Conservation (phyloP, 2,329 filamentous ascomycete genomes). For the Penicillium sp. region DNA sequence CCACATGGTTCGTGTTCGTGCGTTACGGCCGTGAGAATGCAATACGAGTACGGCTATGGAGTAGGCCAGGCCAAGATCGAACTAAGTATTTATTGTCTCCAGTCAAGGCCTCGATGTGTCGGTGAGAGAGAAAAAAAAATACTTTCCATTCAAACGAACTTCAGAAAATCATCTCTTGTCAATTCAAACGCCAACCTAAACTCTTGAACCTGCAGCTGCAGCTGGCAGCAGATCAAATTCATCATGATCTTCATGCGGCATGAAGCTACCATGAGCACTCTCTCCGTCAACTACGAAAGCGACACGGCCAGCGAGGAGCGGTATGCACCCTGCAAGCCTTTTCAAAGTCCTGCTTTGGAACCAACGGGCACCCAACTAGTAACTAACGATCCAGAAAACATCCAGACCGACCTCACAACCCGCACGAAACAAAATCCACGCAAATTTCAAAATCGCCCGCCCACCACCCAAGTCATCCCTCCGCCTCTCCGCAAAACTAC, state of each 20-base stretch:
- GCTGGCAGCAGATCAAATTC: neutral
- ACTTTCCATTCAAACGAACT: neutral
- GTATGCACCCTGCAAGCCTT: conserved; percentile 10
- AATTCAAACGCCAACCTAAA: neutral
- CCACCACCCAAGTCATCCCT: conserved; percentile 34
- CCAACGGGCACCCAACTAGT: too few relatives aligned
- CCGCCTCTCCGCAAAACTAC: conserved; percentile 30
- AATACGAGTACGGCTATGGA: conserved; percentile 19
- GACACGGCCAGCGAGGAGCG: conserved; percentile 24
- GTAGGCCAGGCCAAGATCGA: conserved; percentile 5
- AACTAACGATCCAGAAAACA: too few relatives aligned
- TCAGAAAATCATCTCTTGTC: neutral
- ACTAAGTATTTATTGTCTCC: neutral
- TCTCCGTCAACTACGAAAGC: conserved; percentile 21
- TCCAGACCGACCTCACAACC: conserved; percentile 11
- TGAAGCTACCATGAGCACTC: conserved; percentile 11
- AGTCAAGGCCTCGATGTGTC: neutral
- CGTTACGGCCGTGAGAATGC: neutral
- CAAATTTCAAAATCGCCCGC: conserved; percentile 32
- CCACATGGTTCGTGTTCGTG: conserved; percentile 20
- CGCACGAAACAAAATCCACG: conserved; percentile 23
- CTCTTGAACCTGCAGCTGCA: neutral
- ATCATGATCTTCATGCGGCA: neutral
- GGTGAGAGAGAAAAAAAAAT: conserved; percentile 1
- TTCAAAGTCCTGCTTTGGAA: neutral